Percentiles rank a stretch among this genome's conserved stretches.
Conservation (phyloP, 345 rosid species). For the Geranium rotundifolium region DNA sequence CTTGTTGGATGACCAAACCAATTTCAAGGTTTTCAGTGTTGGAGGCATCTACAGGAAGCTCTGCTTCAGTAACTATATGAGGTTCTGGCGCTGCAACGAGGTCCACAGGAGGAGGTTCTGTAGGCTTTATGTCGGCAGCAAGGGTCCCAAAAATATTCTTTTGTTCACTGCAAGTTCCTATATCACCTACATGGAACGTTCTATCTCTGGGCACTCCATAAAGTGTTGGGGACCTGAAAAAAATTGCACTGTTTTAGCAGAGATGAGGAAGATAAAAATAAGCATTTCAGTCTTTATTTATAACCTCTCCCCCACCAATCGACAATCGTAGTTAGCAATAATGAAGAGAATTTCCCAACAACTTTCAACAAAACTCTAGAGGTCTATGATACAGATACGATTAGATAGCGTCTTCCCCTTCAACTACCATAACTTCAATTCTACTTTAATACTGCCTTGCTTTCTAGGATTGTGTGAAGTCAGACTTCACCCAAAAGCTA, state of each 20-base stretch:
- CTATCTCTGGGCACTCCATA: slow-evolving; percentile 77
- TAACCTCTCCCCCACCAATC: too few relatives aligned
- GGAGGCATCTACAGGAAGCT: not conserved
- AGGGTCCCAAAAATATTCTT: slow-evolving; percentile 36
- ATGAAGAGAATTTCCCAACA: too few relatives aligned
- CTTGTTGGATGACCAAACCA: slow-evolving; percentile 29
- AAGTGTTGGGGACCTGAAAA: slow-evolving; percentile 71
- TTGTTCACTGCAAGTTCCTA: slow-evolving; percentile 52
- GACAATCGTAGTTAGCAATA: too few relatives aligned
- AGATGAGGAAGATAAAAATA: not conserved
- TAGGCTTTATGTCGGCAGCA: slow-evolving; percentile 29
- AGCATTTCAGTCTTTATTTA: too few relatives aligned
- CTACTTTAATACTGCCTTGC: too few relatives aligned
- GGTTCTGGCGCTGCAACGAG: not conserved
- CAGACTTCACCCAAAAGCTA: too few relatives aligned
- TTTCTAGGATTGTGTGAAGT: too few relatives aligned
- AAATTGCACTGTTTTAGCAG: not conserved
- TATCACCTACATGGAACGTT: slow-evolving; percentile 35
- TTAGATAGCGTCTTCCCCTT: too few relatives aligned
- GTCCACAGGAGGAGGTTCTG: slow-evolving; percentile 33
- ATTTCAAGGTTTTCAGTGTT: not conserved
- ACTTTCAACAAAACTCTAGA: too few relatives aligned
- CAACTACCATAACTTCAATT: too few relatives aligned
- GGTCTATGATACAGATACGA: too few relatives aligned
- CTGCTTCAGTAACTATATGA: not conserved